Evolutionary conservation across 2,329 filamentous ascomycete species (phyloP), one percentile per base, ranked within the genome.

Genomic region (Fusarium napiforme): DNA sequence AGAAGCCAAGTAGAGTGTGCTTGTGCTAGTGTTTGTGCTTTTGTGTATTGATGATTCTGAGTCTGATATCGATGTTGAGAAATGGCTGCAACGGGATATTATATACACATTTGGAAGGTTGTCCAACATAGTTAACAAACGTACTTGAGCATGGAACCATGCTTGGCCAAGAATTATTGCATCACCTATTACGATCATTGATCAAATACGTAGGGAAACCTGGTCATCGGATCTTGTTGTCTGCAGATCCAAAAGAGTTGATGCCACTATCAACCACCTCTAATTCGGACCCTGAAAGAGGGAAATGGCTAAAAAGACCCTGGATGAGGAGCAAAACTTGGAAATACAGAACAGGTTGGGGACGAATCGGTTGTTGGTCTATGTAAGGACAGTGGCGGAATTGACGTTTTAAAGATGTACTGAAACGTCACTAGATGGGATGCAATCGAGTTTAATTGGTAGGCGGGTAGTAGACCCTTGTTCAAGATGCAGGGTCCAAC

Each of bases 361-460:
- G 58, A 60, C 43, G 36, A 53, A 58, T 65, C 21, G 23, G 23
- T 30, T 58, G 26, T 45, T 39, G 23, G 19, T 49, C 57, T 53
- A 23, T 23, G 23, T 23, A 40, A 52, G 57, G 57, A 42, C 5
- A 57, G 61, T 71, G 61, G 66, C 64, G 66, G 45, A 53, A 26
- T 49, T 65, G 64, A 72, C 69, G 69, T 66, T 71, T 58, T 47
- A 42, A 43, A 34, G 63, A 56, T 56, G 55, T 28, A 71, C 39
- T 64, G 49, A 46, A 67, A 76, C 74, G 75, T 74, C 74, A 78
- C 74, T 63, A 59, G 59, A 53, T 70, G 64, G 62, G 47, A 57
- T 28, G 56, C 26, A 16, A 10, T 43, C 39, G 42, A 28, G 14
- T 28, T 34, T 60, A 23, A 77, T 78, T 77, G 76, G 76, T 40